Base-by-base conservation (phyloP, 257 asterid species). In the Verbena officinalis region DNA sequence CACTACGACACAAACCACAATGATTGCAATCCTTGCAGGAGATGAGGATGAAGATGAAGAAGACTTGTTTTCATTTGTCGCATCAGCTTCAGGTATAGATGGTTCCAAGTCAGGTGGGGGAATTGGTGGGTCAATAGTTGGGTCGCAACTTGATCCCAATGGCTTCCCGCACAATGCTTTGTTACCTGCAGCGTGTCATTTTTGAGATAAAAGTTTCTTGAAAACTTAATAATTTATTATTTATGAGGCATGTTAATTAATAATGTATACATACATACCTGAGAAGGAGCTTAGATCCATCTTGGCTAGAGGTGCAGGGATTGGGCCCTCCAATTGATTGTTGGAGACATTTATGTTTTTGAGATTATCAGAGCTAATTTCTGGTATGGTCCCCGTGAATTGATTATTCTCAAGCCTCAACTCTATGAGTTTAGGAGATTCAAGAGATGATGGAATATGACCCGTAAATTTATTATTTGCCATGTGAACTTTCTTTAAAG, bases 121-220 rank as follows among this genome's bases (percentile, higher is more conserved):
- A 34, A 73, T 77, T 11, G 72, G 74, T 12, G 84, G 73, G 49
- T 64, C 60, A 34, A 73, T 77, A 9, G 72, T 74, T 12, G 84
- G 73, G 49, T 64, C 60, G 60, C 99, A 93, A 1, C 67, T 7
- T 34, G 67, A 3, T 45, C 53, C 80, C 49, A 80, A 15, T 5
- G 98, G 97, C 70, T 62, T 70, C 60, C 96, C 99, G 23, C 99
- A 93, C 33, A 93, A 69, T 3, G 58, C 88, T 66, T 75, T 78
- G 76, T 93, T 93, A 42, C 94, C 97, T 85, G 85, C 75, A 62
- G n/a, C 13, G 40, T 36, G 40, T 36, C 40, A 36, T 30, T 30
- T 30, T 30, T 2, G 36, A 30, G 7, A 30, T 3, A 3, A 30
- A 30, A 30, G 36, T 30, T 30, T 30, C 36, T 30, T n/a, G n/a